Percentiles rank a stretch among this genome's conserved stretches.
phyloP scores from a whole-genome alignment of 306 rosid species.

The Nissolia schottii region DNA sequence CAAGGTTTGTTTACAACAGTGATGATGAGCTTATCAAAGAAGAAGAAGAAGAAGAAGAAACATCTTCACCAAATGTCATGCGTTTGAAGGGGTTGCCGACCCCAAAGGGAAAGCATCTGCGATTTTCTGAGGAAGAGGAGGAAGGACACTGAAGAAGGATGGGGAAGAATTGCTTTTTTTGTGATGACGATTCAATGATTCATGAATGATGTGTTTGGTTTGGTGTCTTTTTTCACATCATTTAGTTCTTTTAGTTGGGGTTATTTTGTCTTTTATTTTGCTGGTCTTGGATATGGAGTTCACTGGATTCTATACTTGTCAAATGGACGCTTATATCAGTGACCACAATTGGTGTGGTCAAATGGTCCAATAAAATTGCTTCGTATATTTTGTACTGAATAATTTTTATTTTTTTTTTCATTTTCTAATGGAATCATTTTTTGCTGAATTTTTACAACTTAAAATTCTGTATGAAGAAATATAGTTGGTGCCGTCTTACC shows the following conservation, averaged over 20 bases:
- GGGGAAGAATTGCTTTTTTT: slow-evolving; percentile 15
- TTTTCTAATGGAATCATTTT: background rate
- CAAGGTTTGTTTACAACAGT: slow-evolving; percentile 67
- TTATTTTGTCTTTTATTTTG: background rate
- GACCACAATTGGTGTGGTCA: background rate
- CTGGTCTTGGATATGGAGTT: background rate
- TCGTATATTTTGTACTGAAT: background rate
- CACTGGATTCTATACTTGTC: background rate
- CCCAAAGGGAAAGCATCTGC: slow-evolving; percentile 83
- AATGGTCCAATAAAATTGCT: background rate
- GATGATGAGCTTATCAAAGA: slow-evolving; percentile 72
- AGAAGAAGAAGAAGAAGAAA: slow-evolving; percentile 25
- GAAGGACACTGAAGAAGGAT: background rate
- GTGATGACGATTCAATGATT: slow-evolving; percentile 1
- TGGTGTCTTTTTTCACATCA: slow-evolving; percentile 25
- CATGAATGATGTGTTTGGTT: background rate
- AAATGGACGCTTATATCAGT: background rate
- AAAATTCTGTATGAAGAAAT: background rate
- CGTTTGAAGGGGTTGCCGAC: slow-evolving; percentile 77
- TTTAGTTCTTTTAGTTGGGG: no score
- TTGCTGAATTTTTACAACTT: background rate
- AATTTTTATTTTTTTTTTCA: no score
- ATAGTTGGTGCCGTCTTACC: background rate
- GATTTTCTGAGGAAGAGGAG: slow-evolving; percentile 58
- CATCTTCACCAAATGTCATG: slow-evolving; percentile 34